A percentile compares a stretch with the other conserved stretches of the same genome.
These are phyloP conservation scores for Lobulomyces angularis DNA, from an alignment of 192 early-diverging fungal species.

Conservation along the genomic window DNA sequence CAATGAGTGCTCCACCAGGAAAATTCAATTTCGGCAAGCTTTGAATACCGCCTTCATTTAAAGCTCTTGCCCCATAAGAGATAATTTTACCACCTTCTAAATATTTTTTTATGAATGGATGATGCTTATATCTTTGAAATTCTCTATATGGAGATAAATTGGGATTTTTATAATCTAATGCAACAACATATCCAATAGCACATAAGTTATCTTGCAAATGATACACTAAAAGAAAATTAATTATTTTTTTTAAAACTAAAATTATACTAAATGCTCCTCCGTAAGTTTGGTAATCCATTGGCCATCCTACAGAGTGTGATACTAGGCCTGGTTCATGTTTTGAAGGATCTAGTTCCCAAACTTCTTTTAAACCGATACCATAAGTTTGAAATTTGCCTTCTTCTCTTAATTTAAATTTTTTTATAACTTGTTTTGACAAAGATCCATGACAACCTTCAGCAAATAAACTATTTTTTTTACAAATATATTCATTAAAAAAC, in stretches of 20 bases:
- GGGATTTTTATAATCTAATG: conserved; percentile 90
- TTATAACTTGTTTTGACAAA: conserved; percentile 78
- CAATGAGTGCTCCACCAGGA: conserved; percentile 91
- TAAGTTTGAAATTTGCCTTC: conserved; percentile 84
- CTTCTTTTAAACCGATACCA: conserved; percentile 93
- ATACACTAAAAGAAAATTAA: no score
- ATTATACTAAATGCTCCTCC: conserved; percentile 87
- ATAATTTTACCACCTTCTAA: conserved; percentile 84
- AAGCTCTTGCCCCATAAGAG: conserved; percentile 88
- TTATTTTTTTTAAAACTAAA: no score
- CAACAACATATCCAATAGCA: conserved; percentile 79
- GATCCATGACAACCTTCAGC: conserved; percentile 97
- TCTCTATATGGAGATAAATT: conserved; percentile 92
- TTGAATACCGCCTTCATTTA: conserved; percentile 93
- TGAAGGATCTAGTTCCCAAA: conserved; percentile 81
- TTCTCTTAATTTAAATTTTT: conserved; percentile 79
- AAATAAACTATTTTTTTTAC: no score
- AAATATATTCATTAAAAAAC: no score
- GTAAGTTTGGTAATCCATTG: conserved; percentile 80
- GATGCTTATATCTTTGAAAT: conserved; percentile 93
- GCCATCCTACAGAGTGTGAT: conserved; percentile 83
- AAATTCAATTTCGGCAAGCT: conserved; percentile 88
- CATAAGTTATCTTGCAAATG: conserved; percentile 85
- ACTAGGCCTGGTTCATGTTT: conserved; percentile 77
- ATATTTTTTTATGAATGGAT: conserved; percentile 67